Conservation (phyloP, 1,284 basidiomycete species). For the Malassezia arunalokei region DNA sequence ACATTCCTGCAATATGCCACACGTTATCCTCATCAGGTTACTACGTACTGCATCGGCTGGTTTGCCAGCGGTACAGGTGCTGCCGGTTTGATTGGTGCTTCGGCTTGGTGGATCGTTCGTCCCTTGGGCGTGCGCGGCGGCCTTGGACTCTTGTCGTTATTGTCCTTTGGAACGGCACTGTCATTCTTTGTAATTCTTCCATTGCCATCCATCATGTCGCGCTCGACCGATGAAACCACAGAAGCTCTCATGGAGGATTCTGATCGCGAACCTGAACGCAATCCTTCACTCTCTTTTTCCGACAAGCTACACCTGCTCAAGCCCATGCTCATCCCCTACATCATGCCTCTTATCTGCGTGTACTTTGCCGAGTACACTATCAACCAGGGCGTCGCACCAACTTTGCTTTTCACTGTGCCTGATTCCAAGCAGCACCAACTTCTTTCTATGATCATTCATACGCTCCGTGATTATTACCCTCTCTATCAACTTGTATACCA, state of each 20-base stretch:
- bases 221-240: neutral
- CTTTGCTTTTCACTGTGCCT: slow-evolving; percentile 78
- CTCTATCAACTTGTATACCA: slow-evolving; percentile 52
- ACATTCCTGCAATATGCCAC: slow-evolving; percentile 90
- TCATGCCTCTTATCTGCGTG: slow-evolving; percentile 38
- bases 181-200: slow-evolving; percentile 20
- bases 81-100: slow-evolving; percentile 81
- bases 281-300: slow-evolving; percentile 20
- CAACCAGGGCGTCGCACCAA: slow-evolving; percentile 56
- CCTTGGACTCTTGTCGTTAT: slow-evolving; percentile 52
- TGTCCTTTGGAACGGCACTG: slow-evolving; percentile 32
- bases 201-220: neutral
- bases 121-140: slow-evolving; percentile 70
- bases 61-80: slow-evolving; percentile 69
- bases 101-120: slow-evolving; percentile 85
- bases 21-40: slow-evolving; percentile 46
- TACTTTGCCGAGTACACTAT: slow-evolving; percentile 46
- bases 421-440: slow-evolving; percentile 54
- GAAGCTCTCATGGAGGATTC: neutral
- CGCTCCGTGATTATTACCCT: slow-evolving; percentile 84
- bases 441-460: slow-evolving; percentile 64
- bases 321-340: slow-evolving; percentile 38
- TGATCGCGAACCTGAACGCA: neutral
- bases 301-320: slow-evolving; percentile 36
- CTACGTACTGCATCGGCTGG: slow-evolving; percentile 30